phyloP scores from a whole-genome alignment of 768 basidiomycete genomes.

The Suillus tomentosus region DNA sequence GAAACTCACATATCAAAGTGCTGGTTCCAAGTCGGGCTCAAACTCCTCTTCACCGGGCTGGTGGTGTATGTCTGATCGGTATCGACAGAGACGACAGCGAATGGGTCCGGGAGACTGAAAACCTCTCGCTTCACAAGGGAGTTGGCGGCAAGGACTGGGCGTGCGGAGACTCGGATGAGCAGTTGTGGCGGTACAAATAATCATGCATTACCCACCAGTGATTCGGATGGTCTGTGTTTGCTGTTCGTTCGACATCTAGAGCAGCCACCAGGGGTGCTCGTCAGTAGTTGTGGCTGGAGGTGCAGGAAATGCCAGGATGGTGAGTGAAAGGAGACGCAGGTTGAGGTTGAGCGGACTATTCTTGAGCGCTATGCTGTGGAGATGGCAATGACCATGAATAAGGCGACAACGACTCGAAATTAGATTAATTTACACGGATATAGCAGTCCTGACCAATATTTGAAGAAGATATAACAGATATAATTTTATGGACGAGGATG shows the following conservation, averaged over 20 bases:
- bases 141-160: constrained; percentile 75
- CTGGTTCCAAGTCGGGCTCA: constrained; percentile 83
- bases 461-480: neutral
- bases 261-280: neutral
- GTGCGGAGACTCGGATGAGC: neutral
- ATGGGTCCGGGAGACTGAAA: constrained; percentile 83
- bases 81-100: constrained; percentile 86
- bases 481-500: neutral
- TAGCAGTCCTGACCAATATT: constrained; percentile 8
- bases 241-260: constrained; percentile 6
- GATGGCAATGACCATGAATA: constrained; percentile 3
- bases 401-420: neutral
- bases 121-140: constrained; percentile 77
- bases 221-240: constrained; percentile 3
- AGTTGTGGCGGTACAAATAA: neutral
- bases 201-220: neutral
- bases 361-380: constrained; percentile 10
- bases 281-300: neutral
- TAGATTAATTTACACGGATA: neutral
- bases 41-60: constrained; percentile 63
- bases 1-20: constrained; percentile 77
- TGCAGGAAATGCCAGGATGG: neutral
- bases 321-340: neutral
- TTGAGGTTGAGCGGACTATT: neutral
- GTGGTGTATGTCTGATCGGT: constrained; percentile 83